phyloP scores from a whole-genome alignment of 192 early-diverging fungal genomes.

The Umbelopsis isabellina region DNA sequence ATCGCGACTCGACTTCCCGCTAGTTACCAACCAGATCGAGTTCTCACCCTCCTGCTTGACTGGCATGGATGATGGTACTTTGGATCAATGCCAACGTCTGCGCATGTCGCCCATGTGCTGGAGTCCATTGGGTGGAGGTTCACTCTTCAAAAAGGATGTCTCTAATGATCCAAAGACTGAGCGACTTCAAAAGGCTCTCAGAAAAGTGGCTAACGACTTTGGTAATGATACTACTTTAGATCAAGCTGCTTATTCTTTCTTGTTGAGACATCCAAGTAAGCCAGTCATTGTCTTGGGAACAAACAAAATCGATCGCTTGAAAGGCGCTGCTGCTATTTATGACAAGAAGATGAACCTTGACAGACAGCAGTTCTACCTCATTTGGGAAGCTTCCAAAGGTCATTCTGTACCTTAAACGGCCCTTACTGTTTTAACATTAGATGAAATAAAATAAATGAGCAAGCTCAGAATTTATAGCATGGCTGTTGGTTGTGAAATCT shows the following conservation, averaged over 20 bases:
- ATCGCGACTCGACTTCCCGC: conserved; percentile 38
- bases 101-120: conserved; percentile 46
- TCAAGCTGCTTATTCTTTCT: conserved; percentile 49
- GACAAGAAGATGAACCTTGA: conserved; percentile 22
- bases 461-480: neutral
- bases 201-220: conserved; percentile 35
- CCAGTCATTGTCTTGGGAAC: conserved; percentile 43
- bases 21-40: conserved; percentile 53
- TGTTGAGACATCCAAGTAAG: conserved; percentile 42
- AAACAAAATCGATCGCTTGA: conserved; percentile 39
- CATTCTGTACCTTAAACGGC: conserved; percentile 5
- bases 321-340: conserved; percentile 9
- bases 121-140: conserved; percentile 45
- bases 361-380: conserved; percentile 23
- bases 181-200: conserved; percentile 33
- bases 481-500: no score
- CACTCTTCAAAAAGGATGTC: conserved; percentile 25
- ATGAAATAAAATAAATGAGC: neutral
- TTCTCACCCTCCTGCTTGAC: conserved; percentile 33
- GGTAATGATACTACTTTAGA: conserved; percentile 39
- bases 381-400: conserved; percentile 26
- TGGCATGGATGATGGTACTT: conserved; percentile 38
- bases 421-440: no score
- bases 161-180: conserved; percentile 21
- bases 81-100: conserved; percentile 39